phyloP scores from a whole-genome alignment of 2,329 filamentous ascomycete species.

The Aureobasidium leucospermi region DNA sequence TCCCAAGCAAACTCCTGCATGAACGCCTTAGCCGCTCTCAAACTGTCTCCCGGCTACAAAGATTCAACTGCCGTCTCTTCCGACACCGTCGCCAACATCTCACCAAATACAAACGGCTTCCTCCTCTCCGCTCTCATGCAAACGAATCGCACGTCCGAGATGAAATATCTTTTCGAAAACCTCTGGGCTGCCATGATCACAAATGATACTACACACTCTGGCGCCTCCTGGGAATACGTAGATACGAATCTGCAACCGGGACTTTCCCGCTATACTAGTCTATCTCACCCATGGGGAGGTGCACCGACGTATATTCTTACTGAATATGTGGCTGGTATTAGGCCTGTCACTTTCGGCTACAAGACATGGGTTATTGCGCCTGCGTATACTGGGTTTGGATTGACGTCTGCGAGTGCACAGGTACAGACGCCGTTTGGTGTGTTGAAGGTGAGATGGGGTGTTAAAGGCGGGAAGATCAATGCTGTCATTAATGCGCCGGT shows the following conservation, averaged over 20 bases:
- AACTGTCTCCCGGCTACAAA: conserved; percentile 32
- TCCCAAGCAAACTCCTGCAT: conserved; percentile 26
- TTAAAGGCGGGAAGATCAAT: not conserved
- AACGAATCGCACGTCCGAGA: conserved; percentile 20
- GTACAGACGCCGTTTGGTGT: conserved; percentile 24
- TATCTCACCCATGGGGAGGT: conserved; percentile 39
- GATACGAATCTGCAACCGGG: conserved; percentile 33
- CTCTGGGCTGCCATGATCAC: conserved; percentile 39
- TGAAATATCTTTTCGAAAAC: conserved; percentile 27
- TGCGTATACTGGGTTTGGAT: conserved; percentile 22
- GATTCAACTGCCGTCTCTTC: conserved; percentile 16
- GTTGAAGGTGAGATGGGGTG: conserved; percentile 19
- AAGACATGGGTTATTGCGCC: conserved; percentile 26
- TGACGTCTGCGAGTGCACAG: conserved; percentile 22
- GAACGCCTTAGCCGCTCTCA: conserved; percentile 25
- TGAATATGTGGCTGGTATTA: conserved; percentile 28
- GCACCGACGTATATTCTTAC: conserved; percentile 40
- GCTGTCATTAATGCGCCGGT: conserved; percentile 1
- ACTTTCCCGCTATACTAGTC: conserved; percentile 36
- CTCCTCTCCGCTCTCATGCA: conserved; percentile 33
- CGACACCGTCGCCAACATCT: conserved; percentile 25
- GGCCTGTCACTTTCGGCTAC: conserved; percentile 22
- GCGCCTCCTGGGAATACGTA: conserved; percentile 42
- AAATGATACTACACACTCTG: conserved; percentile 30
- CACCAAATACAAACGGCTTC: conserved; percentile 42